A percentile compares a stretch with the other conserved stretches of the same genome.
Conservation (phyloP, 1,284 basidiomycete genomes). For the Pulveroboletus sp. region DNA sequence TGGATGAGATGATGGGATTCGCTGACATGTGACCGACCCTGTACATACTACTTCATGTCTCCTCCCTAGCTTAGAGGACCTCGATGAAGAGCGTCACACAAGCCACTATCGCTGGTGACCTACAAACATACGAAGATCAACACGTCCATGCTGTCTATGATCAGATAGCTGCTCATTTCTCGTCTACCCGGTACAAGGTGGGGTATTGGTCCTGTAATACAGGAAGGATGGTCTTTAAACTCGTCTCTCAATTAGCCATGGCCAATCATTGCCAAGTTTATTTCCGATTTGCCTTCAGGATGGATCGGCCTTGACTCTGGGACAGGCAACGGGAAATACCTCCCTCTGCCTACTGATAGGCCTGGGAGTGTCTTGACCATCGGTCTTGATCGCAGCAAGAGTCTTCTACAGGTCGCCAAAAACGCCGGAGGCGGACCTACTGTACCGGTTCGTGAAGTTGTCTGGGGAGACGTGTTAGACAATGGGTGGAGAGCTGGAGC, state of each 20-base stretch:
- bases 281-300: constrained; percentile 72
- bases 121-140: constrained; percentile 63
- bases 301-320: constrained; percentile 93
- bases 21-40: constrained; percentile 13
- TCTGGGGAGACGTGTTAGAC: constrained; percentile 72
- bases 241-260: constrained; percentile 67
- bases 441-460: constrained; percentile 59
- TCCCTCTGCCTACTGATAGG: constrained; percentile 65
- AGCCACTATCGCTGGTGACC: constrained; percentile 47
- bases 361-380: constrained; percentile 68
- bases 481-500: constrained; percentile 69
- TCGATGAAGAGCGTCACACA: constrained; percentile 29
- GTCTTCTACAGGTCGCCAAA: constrained; percentile 76
- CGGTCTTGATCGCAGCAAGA: constrained; percentile 81
- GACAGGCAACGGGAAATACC: constrained; percentile 97
- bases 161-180: constrained; percentile 89
- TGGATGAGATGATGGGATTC: constrained; percentile 79
- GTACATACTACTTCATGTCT: background rate
- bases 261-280: constrained; percentile 88
- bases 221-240: background rate
- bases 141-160: constrained; percentile 91
- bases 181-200: constrained; percentile 92
- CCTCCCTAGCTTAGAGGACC: too few species aligned
- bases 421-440: constrained; percentile 47
- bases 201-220: constrained; percentile 11